Evolutionary conservation across 1,284 basidiomycete genomes (phyloP).

Genomic region (Ceratorhiza oryzae-sativae): DNA sequence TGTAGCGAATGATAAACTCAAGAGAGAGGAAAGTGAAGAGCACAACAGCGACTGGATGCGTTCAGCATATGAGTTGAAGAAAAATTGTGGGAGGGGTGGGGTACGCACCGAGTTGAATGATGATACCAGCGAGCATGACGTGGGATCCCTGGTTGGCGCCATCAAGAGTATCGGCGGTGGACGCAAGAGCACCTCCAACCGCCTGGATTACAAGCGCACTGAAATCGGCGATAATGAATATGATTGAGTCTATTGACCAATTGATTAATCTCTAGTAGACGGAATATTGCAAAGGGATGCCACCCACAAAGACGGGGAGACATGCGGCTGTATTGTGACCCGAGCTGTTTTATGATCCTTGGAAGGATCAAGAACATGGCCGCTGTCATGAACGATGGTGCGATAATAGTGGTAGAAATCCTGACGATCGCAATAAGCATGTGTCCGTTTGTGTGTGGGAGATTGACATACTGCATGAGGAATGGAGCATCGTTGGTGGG

Average conservation of each 20-base stretch:
- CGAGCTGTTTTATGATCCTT: slow-evolving; percentile 49
- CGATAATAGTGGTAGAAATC: slow-evolving; percentile 36
- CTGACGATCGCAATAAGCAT: background rate
- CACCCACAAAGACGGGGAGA: slow-evolving; percentile 45
- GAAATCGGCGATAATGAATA: slow-evolving; percentile 52
- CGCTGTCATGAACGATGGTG: slow-evolving; percentile 39
- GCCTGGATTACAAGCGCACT: slow-evolving; percentile 53
- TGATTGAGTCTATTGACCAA: slow-evolving; percentile 46
- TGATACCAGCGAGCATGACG: slow-evolving; percentile 47
- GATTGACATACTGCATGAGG: slow-evolving; percentile 27
- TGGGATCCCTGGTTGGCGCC: slow-evolving; percentile 40
- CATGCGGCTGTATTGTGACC: slow-evolving; percentile 49
- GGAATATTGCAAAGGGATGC: background rate
- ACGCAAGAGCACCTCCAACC: slow-evolving; percentile 52
- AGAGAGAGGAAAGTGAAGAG: slow-evolving; percentile 15
- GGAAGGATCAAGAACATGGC: slow-evolving; percentile 48
- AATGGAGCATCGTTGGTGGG: slow-evolving; percentile 22
- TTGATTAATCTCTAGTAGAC: background rate
- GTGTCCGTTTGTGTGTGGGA: no score
- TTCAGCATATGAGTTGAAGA: background rate
- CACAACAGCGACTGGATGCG: slow-evolving; percentile 1
- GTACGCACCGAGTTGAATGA: slow-evolving; percentile 47
- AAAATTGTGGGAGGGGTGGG: background rate
- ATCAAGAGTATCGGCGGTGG: slow-evolving; percentile 33
- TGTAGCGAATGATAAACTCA: slow-evolving; percentile 14